Evolutionary conservation across 2,329 filamentous ascomycete genomes (phyloP), one percentile per base, ranked within the genome.

Genomic region (Trichoderma asperellum): DNA sequence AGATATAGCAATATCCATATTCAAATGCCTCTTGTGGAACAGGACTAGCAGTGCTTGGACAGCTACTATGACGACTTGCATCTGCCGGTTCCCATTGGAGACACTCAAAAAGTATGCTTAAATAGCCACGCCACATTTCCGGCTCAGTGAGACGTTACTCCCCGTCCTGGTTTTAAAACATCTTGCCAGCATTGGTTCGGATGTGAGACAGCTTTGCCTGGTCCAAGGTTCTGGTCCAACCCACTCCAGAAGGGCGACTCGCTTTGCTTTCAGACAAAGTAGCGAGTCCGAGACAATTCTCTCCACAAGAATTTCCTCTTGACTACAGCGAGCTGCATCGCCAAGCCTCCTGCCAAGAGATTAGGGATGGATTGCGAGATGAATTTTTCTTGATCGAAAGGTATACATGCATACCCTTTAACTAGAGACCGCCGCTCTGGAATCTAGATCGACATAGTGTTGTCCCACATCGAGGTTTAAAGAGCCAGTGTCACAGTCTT

Each of bases 91-190:
- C 18, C 34, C 29, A 52, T 63, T 49, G 34, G 37, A 12, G 40
- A 12, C 21, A 64, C 18, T 34, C 67, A 66, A 49, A 65, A 68
- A 68, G 60, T 66, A 59, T 69, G 60, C 68, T 66, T 55, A 65
- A 69, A 60, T 49, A 21, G 68, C 53, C 53, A 53, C 61, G 24
- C 55, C 61, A 66, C 52, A 43, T n/a, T 55, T 63, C 18, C 43
- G 37, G 6, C 21, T 32, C 40, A 32, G 68, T 58, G 34, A 34
- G 27, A 49, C 53, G 21, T 59, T 40, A 24, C 37, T 59, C n/a
- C 27, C 21, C 40, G 4, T 27, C 10, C 24, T 47, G 29, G 40
- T 18, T 35, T 5, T 32, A n/a, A n/a, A 24, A 35, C 40, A 21
- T n/a, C 37, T 24, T 29, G 40, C 12, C 29, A 35, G n/a, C 56